Evolutionary conservation across 2,329 filamentous ascomycete genomes (phyloP).

Genomic region (Gyromitra esculenta): DNA sequence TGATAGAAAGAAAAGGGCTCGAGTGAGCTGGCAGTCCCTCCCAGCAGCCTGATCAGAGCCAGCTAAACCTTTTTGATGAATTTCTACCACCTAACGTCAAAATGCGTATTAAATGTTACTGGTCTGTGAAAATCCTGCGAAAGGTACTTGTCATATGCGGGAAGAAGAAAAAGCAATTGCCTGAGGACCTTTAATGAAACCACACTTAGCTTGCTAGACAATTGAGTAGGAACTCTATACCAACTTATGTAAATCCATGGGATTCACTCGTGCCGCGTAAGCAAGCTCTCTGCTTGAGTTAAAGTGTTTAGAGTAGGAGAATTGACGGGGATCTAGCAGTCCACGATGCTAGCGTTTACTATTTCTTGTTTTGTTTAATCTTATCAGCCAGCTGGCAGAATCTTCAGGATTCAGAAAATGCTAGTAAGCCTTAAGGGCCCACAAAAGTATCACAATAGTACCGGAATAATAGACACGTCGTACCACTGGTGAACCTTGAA

Average conservation of each 20-base stretch:
- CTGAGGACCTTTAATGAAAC: neutral
- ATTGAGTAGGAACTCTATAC: neutral
- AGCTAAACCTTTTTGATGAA: slow-evolving; percentile 5
- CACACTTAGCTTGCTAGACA: neutral
- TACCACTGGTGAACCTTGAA: neutral
- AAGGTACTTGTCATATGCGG: slow-evolving; percentile 20
- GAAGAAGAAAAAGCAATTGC: neutral
- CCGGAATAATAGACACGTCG: neutral
- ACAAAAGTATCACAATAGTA: neutral
- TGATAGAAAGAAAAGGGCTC: neutral
- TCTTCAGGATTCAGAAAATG: slow-evolving; percentile 16
- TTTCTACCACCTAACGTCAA: slow-evolving; percentile 10
- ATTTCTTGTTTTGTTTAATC: slow-evolving; percentile 1
- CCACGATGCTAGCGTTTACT: neutral
- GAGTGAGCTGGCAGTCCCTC: slow-evolving; percentile 1
- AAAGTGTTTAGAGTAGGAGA: neutral
- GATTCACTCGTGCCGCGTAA: slow-evolving; percentile 1
- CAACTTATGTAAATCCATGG: slow-evolving; percentile 3
- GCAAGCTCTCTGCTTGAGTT: neutral
- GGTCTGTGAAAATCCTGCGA: slow-evolving; percentile 12
- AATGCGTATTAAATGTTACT: neutral
- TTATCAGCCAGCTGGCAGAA: slow-evolving; percentile 1
- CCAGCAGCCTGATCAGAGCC: slow-evolving; percentile 2
- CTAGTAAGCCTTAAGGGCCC: neutral
- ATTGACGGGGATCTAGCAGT: neutral